Evolutionary conservation across 805 yeast genomes (phyloP).

Genomic region (Schwanniomyces occidentalis): DNA sequence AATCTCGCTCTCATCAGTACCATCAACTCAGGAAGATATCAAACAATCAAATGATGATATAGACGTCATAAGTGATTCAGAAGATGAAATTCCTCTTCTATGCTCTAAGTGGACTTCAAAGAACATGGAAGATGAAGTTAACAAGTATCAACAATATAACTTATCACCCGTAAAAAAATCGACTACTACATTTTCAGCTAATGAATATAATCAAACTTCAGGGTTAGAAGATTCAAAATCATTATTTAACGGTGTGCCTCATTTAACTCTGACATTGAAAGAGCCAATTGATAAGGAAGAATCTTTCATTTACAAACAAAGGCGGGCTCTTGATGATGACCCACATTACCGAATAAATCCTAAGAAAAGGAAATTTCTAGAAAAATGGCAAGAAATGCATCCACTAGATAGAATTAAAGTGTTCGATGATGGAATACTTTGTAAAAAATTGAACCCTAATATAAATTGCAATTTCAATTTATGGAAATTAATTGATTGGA

Average conservation of each 20-base stretch:
- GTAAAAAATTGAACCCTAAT: slow-evolving; percentile 22
- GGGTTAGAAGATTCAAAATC: slow-evolving; percentile 5
- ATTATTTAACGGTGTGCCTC: slow-evolving; percentile 20
- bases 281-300: no score
- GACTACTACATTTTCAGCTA: neutral
- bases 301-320: no score
- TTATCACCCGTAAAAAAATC: slow-evolving; percentile 5
- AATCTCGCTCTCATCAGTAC: no score
- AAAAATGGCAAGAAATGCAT: no score
- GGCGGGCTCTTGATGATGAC: no score
- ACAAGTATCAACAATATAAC: slow-evolving; percentile 15
- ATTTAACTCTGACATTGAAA: no score
- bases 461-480: slow-evolving; percentile 19
- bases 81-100: slow-evolving; percentile 7
- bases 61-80: slow-evolving; percentile 15
- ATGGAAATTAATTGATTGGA: slow-evolving; percentile 37
- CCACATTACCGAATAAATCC: no score
- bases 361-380: no score
- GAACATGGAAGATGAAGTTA: slow-evolving; percentile 19
- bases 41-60: no score
- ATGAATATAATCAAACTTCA: neutral
- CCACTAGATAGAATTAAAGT: slow-evolving; percentile 16
- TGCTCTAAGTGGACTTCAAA: slow-evolving; percentile 1
- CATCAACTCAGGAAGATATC: no score
- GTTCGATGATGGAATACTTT: slow-evolving; percentile 33